Evolutionary conservation across 768 basidiomycete genomes (phyloP), one percentile per base, ranked within the genome.

Genomic region (Xerocomellus intermedius): DNA sequence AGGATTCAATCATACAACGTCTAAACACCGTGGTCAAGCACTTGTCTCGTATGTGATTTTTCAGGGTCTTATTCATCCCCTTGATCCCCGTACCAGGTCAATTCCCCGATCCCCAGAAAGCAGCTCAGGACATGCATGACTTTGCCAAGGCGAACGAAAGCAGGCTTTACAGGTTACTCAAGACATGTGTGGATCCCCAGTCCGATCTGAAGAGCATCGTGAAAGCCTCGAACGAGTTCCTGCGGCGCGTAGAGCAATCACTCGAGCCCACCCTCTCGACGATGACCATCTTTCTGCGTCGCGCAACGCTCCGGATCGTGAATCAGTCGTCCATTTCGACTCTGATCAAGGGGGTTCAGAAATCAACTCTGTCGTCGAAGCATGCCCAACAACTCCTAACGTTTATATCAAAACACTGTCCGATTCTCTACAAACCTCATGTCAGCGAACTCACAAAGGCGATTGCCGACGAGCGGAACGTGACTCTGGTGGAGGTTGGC

Each of bases 111-210:
- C 78, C 84, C 2, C 77, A 80, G 38, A 91, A 91, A 64, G 89
- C 85, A 0, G 71, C 75, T 2, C 91, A 91, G 56, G 96, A 98
- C 66, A 70, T 99, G 19, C 75, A 82, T 14, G 69, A 80, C 1
- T 99, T 98, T 61, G 94, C 95, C 1, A 89, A 88, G 55, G 73
- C 87, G 41, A 98, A 98, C 67, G 94, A 96, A 66, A 79, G 79
- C 22, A 80, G 93, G 37, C 75, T 95, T 8, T 98, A 94, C 77
- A 94, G 88, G 70, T 75, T 94, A 12, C 76, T 94, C 38, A 88
- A 84, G 69, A 87, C 81, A 0, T 87, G 90, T 60, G 79, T 91
- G 76, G 94, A 97, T 68, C 77, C 88, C 0, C 87, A 93, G 63
- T 86, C 89, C 0, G 91, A 95, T 65, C 71, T 98, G 24, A 92